Evolutionary conservation across 2,329 filamentous ascomycete genomes (phyloP).

Genomic region (Claviceps cyperi): DNA sequence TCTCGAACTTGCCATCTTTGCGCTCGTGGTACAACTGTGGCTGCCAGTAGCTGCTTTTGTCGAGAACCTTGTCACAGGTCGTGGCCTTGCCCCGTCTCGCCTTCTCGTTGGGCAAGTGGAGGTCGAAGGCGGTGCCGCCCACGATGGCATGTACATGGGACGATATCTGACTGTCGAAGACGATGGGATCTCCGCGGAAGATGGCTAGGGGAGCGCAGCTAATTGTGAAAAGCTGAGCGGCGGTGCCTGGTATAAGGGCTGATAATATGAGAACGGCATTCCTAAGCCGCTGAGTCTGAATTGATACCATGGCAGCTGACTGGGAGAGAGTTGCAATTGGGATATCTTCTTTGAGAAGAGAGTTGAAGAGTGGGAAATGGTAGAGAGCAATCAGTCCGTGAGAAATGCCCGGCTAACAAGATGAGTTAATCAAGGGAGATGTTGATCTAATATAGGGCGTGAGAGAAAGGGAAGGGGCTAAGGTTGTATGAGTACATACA

Average conservation of each 20-base stretch:
- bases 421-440: no score
- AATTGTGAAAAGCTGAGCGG: slow-evolving; percentile 13
- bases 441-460: no score
- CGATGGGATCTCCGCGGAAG: slow-evolving; percentile 44
- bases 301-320: background rate
- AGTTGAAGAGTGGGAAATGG: no score
- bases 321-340: no score
- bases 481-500: no score
- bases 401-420: no score
- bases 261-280: background rate
- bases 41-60: slow-evolving; percentile 56
- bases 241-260: background rate
- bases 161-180: slow-evolving; percentile 37
- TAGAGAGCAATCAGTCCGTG: no score
- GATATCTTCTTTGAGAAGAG: no score
- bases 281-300: background rate
- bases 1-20: slow-evolving; percentile 39
- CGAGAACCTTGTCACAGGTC: slow-evolving; percentile 46
- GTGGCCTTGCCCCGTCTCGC: slow-evolving; percentile 45
- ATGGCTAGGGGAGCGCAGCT: slow-evolving; percentile 14
- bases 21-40: slow-evolving; percentile 39
- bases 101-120: slow-evolving; percentile 35
- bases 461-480: no score
- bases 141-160: slow-evolving; percentile 46
- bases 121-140: slow-evolving; percentile 46